Evolutionary conservation across 805 yeast genomes (phyloP).

Genomic region (Cyberlindnera mississippiensis): DNA sequence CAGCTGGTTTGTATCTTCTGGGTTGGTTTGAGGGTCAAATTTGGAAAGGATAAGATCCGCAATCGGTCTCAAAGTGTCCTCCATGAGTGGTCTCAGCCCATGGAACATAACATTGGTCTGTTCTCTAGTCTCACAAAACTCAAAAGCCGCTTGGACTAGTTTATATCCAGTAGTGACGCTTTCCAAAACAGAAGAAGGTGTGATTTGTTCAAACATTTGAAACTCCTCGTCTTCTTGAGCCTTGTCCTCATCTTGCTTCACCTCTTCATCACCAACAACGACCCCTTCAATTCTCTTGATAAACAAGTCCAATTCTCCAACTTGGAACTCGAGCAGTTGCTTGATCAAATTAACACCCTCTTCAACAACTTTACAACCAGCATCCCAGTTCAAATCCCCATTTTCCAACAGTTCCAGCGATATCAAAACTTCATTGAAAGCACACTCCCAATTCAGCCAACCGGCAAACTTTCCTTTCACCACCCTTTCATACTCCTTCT

Average conservation of each 20-base stretch:
- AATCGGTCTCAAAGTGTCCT: not conserved
- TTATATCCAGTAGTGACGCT: slow-evolving; percentile 12
- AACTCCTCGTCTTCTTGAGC: slow-evolving; percentile 17
- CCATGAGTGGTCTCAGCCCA: slow-evolving; percentile 2
- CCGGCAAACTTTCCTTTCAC: slow-evolving; percentile 10
- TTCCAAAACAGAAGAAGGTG: slow-evolving; percentile 23
- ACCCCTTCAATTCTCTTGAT: slow-evolving; percentile 15
- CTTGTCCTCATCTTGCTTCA: slow-evolving; percentile 10
- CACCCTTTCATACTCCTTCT: slow-evolving; percentile 14
- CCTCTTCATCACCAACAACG: slow-evolving; percentile 14
- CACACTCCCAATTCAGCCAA: slow-evolving; percentile 28
- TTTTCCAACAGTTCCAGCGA: slow-evolving; percentile 18
- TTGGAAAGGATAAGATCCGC: slow-evolving; percentile 2
- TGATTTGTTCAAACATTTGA: slow-evolving; percentile 25
- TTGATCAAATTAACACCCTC: slow-evolving; percentile 10
- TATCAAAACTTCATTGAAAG: slow-evolving; percentile 22
- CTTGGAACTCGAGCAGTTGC: slow-evolving; percentile 15
- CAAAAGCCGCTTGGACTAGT: slow-evolving; percentile 13
- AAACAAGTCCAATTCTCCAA: slow-evolving; percentile 20
- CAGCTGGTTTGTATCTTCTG: too few relatives aligned
- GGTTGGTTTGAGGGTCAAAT: slow-evolving; percentile 5
- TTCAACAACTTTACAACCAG: not conserved
- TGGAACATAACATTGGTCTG: slow-evolving; percentile 12
- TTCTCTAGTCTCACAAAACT: slow-evolving; percentile 14
- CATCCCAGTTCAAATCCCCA: not conserved